Base-by-base conservation (phyloP, 2,329 filamentous ascomycete genomes). In the Paracorniculantispora psalliotae region DNA sequence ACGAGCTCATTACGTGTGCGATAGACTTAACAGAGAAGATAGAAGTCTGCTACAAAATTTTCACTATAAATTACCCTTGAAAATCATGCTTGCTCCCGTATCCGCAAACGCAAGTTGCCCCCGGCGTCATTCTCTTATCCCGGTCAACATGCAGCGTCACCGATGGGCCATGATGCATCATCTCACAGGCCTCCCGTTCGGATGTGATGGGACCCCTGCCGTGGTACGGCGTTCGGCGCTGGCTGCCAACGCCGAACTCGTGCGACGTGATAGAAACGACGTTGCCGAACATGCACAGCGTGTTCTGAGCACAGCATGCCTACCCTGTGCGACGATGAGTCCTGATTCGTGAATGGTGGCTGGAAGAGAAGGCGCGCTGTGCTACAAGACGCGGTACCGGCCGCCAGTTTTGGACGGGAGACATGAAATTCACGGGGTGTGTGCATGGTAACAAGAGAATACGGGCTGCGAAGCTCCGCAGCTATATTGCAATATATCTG, bases 221-320 rank as follows among this genome's bases (percentile, higher is more conserved):
- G 35, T 53, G 35, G 19, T 17, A 30, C 35, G 17, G n/a, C 17
- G 15, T 41, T 53, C 50, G 33, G 35, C 35, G 23, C 9, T 39
- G 30, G 13, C 37, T 21, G 15, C 25, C 50, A 55, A 33, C 52
- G 52, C 52, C 52, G 52, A 55, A 55, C 26, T 35, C 28, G 52
- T 55, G 13, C 21, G 33, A 37, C 52, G 25, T 47, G 21, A 3
- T n/a, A 30, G n/a, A 55, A 37, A 37, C 52, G 28, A 55, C 41
- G 28, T 55, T 46, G 41, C 52, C 41, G 41, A 55, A 13, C 23
- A n/a, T 3, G 19, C 15, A 46, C 52, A 19, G 23, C 23, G 28
- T 19, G 19, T 19, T 4, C 41, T 41, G 35, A 2, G 12, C 19
- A 35, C 51, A 19, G 19, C 6, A 33, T n/a, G 1, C 12, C 13